Conservation (phyloP, 116 monocot species). For the Trichopus zeylanicus region DNA sequence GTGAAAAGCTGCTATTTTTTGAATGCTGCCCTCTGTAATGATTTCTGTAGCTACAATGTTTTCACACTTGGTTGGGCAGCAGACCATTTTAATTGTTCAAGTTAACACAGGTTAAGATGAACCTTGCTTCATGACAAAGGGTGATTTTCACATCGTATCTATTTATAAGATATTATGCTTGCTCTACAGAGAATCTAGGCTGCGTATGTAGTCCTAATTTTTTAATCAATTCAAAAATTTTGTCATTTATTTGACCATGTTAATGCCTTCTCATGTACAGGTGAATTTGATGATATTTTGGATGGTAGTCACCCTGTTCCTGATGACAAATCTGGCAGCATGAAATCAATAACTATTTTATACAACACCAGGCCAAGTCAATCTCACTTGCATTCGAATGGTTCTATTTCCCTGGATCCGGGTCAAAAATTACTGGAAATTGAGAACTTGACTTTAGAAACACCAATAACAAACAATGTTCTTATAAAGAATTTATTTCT, state of each 20-base stretch:
- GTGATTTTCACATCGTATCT: too few species aligned
- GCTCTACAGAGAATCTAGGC: too few species aligned
- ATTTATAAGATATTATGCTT: too few species aligned
- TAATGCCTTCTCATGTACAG: conserved; percentile 20
- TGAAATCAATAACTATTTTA: conserved; percentile 34
- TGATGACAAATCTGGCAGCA: conserved; percentile 16
- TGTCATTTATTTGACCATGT: neutral
- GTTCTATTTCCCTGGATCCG: conserved; percentile 19
- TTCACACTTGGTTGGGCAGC: too few species aligned
- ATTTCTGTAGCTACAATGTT: too few species aligned
- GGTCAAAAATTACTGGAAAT: conserved; percentile 49
- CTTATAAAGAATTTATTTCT: conserved; percentile 66
- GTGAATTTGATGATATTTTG: conserved; percentile 96
- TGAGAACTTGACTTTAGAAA: conserved; percentile 74
- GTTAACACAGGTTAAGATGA: too few species aligned
- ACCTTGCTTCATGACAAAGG: too few species aligned
- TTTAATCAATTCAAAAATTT: neutral
- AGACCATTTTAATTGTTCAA: too few species aligned
- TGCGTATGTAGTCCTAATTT: neutral
- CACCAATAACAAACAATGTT: conserved; percentile 56
- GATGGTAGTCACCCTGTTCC: conserved; percentile 45
- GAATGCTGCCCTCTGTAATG: too few species aligned
- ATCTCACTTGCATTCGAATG: conserved; percentile 42
- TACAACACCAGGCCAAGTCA: conserved; percentile 14
- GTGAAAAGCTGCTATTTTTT: too few species aligned